Conservation (phyloP, 129 eudicot species). For the Artemisia annua region DNA sequence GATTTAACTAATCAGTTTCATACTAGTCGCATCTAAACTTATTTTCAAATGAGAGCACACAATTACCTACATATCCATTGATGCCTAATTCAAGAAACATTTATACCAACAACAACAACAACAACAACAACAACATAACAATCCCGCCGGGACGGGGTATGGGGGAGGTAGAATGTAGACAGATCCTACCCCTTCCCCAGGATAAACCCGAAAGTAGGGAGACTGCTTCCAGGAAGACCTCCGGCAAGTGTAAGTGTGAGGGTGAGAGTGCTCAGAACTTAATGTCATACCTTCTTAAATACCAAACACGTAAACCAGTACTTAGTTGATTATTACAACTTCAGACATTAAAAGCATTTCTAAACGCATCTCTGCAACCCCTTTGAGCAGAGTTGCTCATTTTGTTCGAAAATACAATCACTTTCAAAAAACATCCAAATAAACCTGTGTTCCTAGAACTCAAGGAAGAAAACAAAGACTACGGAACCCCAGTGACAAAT, state of each 20-base stretch:
- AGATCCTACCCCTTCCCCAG: no score
- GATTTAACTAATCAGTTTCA: not conserved
- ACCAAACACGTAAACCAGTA: not conserved
- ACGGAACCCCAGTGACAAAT: not conserved
- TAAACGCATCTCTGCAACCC: not conserved
- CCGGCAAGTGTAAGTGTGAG: no score
- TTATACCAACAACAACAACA: no score
- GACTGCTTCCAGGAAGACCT: no score
- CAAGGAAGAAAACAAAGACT: not conserved
- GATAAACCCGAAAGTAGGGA: no score
- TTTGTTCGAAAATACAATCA: not conserved
- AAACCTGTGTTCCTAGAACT: not conserved
- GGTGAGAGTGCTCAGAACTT: no score
- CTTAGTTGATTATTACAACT: not conserved
- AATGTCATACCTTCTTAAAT: not conserved
- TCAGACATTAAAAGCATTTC: not conserved
- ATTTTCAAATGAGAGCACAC: not conserved
- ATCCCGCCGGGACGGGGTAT: no score
- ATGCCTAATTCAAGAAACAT: no score
- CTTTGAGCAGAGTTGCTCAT: not conserved
- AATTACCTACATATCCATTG: no score
- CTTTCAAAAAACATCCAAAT: not conserved
- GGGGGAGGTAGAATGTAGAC: no score
- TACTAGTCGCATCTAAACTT: not conserved
- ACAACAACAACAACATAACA: no score